Evolutionary conservation across 306 rosid genomes (phyloP), one percentile per base, ranked within the genome.

Genomic region (Dryas alaskensis): DNA sequence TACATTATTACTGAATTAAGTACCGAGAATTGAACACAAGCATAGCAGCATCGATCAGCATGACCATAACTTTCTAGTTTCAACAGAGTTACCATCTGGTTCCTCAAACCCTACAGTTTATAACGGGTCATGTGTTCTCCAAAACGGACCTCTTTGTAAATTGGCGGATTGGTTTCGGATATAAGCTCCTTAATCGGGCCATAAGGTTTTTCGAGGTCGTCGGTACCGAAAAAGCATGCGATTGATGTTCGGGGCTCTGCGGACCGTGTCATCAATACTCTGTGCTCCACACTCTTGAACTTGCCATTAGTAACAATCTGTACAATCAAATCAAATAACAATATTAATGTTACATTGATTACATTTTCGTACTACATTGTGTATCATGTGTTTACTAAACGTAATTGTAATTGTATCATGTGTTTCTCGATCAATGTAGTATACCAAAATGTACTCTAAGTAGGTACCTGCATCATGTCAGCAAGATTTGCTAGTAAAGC

Each of bases 391-490:
- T 31, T 31, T 31, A 31, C 37, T 2, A 31, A 31, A 31, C 37
- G 37, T 22, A 22, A 22, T 22, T 22, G 22, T 22, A 22, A 22
- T 22, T 22, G 22, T 22, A 22, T 22, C 40, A 59, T 14, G 17
- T 39, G 4, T 61, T 16, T 57, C 8, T 4, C 39, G 3, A 22
- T 25, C 11, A 10, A 48, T 13, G 14, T 58, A 31, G 37, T 60
- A 13, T 9, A 27, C 16, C 1, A 5, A 5, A 17, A 22, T 22
- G 22, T 22, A 22, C 22, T 22, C 22, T 22, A 22, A 22, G 22
- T 22, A 22, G 0, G 5, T 13, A 79, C 82, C 82, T 79, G 75
- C 79, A 67, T 25, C 40, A 73, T 60, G 70, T 79, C 79, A 7
- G 66, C 73, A 10, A 79, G 17, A 40, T 67, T 67, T n/a, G 73